Base-by-base conservation (phyloP, 352 stramenopile genomes). In the Phytophthora nicotianae region DNA sequence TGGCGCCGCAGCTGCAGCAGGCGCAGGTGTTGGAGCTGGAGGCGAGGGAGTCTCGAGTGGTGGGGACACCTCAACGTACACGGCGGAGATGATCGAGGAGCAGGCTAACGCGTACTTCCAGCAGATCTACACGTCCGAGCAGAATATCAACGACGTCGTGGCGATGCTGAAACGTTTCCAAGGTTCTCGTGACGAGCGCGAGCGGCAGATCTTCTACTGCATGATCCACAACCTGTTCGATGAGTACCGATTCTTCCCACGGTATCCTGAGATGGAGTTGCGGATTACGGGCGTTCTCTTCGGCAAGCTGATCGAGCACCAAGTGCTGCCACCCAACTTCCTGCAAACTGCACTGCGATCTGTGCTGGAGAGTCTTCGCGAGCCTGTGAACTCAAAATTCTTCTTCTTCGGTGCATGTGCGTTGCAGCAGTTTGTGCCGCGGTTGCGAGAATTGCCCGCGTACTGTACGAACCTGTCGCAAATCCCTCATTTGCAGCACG, bases 211-310 rank as follows among this genome's bases (percentile, higher is more conserved):
- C 64, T 99, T 99, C 74, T 97, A 97, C 41, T 99, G 96, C 70
- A 99, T 99, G 97, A 98, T 99, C 61, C 97, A 99, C 78, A 99
- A 99, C 70, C 77, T 99, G 2, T 99, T 99, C 72, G 97, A 99
- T 66, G 97, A 99, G 76, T 99, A 99, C 74, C 87, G 96, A 50
- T 99, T 99, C 80, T 99, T 99, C 70, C 96, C 97, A 35, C 97
- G 98, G 60, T 99, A 99, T 70, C 97, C 97, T 6, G 97, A 99
- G 72, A 99, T 99, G 81, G 97, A 99, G 72, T 72, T 99, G 33
- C 92, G 97, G 5, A 99, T 99, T 70, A 99, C 97, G 7, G 97
- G 96, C 21, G 97, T 99, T 60, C 81, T 99, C 5, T 99, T 99
- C 65, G 97, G 97, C 21, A 95, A 97, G 41, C 83, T 99, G 5